Base-by-base conservation (phyloP, 2,329 filamentous ascomycete genomes). In the Calonectria pteridis region DNA sequence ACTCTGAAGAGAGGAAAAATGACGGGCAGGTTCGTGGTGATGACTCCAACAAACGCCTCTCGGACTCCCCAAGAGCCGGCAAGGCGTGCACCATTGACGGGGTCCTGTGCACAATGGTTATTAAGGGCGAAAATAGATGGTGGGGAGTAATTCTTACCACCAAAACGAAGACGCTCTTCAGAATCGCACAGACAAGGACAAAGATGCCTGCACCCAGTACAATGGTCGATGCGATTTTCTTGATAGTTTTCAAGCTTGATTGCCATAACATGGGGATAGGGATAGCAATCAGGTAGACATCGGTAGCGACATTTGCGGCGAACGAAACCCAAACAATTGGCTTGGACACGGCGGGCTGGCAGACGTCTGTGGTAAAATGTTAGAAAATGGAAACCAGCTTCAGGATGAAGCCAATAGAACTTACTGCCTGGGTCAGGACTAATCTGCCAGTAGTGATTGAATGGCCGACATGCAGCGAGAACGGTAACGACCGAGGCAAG, bases 381-480 rank as follows among this genome's bases (percentile, higher is more conserved):
- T 9, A 62, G n/a, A 28, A 20, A 20, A 16, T 5, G n/a, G 4
- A 64, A 23, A 70, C 43, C 37, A 10, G 37, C 72, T 11, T 11
- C n/a, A 10, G 26, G 7, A 6, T 13, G 28, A n/a, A 0, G 43
- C 4, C 7, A 46, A 23, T 10, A 13, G 10, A 18, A 84, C 87
- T 77, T 78, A 89, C 88, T 87, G 4, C 89, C 89, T 6, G 90
- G 90, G 46, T 91, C 80, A 0, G 90, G 90, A 53, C 86, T 84
- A n/a, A 92, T 90, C 78, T 91, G 89, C 89, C 90, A 92, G 74
- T 90, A 89, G 35, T 86, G 86, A 26, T 83, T 73, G 51, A 91
- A 85, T 0, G 90, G 89, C 28, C 83, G 83, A 72, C 90, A 92
- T 2, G 85, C 85, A 6, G 88, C 82, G 31, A 90, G 85, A 50